Percentiles rank a stretch among this genome's conserved stretches.
Conservation (phyloP, 176 grass and related monocot genomes). For the Olyra latifolia region DNA sequence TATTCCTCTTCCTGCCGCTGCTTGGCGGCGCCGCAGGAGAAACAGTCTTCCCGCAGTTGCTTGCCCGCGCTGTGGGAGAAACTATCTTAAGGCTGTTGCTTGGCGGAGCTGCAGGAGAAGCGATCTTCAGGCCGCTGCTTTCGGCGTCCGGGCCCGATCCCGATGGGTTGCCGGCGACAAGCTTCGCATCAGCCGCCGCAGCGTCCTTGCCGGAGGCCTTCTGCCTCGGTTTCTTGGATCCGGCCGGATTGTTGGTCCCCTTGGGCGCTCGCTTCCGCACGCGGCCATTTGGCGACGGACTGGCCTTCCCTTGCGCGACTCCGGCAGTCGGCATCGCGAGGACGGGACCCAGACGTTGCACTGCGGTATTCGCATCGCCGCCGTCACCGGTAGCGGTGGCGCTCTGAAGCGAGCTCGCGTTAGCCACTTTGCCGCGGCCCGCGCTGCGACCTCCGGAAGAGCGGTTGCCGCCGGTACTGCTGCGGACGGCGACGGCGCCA, state of each 20-base stretch:
- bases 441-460: neutral
- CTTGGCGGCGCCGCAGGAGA: neutral
- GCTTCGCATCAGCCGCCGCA: neutral
- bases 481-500: neutral
- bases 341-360: constrained; percentile 26
- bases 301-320: neutral
- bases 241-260: neutral
- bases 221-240: constrained; percentile 32
- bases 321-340: constrained; percentile 37
- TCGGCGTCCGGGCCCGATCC: neutral
- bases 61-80: neutral
- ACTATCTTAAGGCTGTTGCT: constrained; percentile 13
- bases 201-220: neutral
- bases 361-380: neutral
- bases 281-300: neutral
- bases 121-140: constrained; percentile 10
- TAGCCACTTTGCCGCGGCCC: neutral
- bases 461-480: neutral
- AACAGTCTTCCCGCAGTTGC: neutral
- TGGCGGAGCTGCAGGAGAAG: neutral
- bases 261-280: constrained; percentile 36
- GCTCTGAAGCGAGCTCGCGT: constrained; percentile 17
- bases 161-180: neutral
- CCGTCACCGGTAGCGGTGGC: neutral
- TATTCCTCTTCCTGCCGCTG: constrained; percentile 27